Conservation (phyloP, 163 green algal genomes). For the Volvox carteri region DNA sequence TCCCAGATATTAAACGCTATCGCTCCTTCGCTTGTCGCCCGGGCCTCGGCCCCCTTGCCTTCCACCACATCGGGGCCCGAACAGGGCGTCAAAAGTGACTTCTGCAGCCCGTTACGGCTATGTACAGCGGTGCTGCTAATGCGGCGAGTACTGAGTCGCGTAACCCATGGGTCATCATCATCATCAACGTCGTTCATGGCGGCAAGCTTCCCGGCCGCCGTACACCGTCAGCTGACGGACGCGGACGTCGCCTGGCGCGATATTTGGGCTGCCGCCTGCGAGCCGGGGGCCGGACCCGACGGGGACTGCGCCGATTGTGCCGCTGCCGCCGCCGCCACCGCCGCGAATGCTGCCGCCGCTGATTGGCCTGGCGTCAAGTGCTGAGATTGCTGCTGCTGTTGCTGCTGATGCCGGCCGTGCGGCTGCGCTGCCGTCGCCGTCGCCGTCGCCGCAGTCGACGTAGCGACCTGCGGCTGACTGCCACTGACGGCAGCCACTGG, state of each 20-base stretch:
- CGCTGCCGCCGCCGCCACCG: not conserved
- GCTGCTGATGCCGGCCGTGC: not conserved
- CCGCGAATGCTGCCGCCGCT: not conserved
- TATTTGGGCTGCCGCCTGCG: not conserved
- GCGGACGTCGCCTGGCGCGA: not conserved
- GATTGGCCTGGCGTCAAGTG: not conserved
- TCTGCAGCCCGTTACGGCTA: no score
- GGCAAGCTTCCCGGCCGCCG: no score
- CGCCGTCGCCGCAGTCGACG: not conserved
- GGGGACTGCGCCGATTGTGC: not conserved
- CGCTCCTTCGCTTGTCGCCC: no score
- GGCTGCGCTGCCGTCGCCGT: not conserved
- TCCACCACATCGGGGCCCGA: no score
- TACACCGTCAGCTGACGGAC: not conserved
- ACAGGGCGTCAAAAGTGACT: no score
- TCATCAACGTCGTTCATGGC: no score
- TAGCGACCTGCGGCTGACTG: not conserved
- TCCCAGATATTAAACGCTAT: no score
- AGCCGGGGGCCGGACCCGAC: not conserved
- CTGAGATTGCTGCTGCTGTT: not conserved
- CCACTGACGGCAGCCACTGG: not conserved
- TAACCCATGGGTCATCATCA: no score
- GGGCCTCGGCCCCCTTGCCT: no score
- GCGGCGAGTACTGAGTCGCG: no score
- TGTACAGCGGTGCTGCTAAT: no score